These are phyloP conservation scores for Brassica napus DNA, from an alignment of 345 rosid genomes.

Conservation along the genomic window Da-Ae NC_063447.1:54953001-54953500, in stretches of 20 bases:
- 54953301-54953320: slow-evolving; percentile 97
- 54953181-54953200: slow-evolving; percentile 96
- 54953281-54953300: slow-evolving; percentile 99
- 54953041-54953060: slow-evolving; percentile 91
- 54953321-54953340: slow-evolving; percentile 95
- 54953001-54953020: slow-evolving; percentile 97
- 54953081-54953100: slow-evolving; percentile 96
- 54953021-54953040: slow-evolving; percentile 99
- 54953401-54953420: slow-evolving; percentile 98
- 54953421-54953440: slow-evolving; percentile 95
- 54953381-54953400: slow-evolving; percentile 99
- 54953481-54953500: slow-evolving; percentile 69
- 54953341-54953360: slow-evolving; percentile 94
- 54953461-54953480: slow-evolving; percentile 99
- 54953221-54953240: slow-evolving; percentile 92
- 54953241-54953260: slow-evolving; percentile 98
- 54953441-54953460: slow-evolving; percentile 99
- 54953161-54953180: slow-evolving; percentile 97
- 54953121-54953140: slow-evolving; percentile 91
- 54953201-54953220: slow-evolving; percentile 99
- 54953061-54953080: slow-evolving; percentile 97
- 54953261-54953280: slow-evolving; percentile 99
- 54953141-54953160: slow-evolving; percentile 99
- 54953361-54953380: slow-evolving; percentile 98
- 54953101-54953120: slow-evolving; percentile 98